Conservation (phyloP, 129 eudicot species). For the Ambrosia trifida region DNA sequence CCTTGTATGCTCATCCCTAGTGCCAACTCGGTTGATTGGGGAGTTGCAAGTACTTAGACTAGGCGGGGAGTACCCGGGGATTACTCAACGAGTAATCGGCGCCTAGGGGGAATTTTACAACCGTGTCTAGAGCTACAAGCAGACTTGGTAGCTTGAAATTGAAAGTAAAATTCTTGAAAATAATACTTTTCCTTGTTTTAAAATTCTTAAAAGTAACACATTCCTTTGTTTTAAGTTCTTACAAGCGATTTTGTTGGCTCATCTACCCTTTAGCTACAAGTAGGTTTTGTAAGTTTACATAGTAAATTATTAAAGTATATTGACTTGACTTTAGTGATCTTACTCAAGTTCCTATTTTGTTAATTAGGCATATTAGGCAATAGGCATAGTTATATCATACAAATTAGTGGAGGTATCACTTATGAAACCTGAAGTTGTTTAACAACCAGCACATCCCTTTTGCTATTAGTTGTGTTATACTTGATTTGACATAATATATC, state of each 20-base stretch:
- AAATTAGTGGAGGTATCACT: background rate
- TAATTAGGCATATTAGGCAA: background rate
- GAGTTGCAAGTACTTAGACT: too few species aligned
- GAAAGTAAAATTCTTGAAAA: too few species aligned
- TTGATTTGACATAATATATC: background rate
- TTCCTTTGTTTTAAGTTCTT: background rate
- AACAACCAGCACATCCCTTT: background rate
- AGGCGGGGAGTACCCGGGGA: too few species aligned
- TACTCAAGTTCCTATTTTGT: background rate
- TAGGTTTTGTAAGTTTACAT: background rate
- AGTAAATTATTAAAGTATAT: background rate
- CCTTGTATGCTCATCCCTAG: too few species aligned
- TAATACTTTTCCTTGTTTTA: background rate
- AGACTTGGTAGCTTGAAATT: too few species aligned
- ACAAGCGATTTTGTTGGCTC: background rate
- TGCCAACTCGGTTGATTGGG: too few species aligned
- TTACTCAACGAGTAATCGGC: too few species aligned
- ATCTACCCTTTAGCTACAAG: conserved; percentile 4
- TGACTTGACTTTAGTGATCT: background rate
- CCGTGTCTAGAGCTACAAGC: too few species aligned
- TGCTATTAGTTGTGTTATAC: background rate
- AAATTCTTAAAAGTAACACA: background rate
- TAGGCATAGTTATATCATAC: background rate
- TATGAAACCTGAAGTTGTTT: background rate
- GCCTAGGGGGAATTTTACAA: too few species aligned